Evolutionary conservation across 768 basidiomycete species (phyloP).

Genomic region (Tremella yokohamensis): DNA sequence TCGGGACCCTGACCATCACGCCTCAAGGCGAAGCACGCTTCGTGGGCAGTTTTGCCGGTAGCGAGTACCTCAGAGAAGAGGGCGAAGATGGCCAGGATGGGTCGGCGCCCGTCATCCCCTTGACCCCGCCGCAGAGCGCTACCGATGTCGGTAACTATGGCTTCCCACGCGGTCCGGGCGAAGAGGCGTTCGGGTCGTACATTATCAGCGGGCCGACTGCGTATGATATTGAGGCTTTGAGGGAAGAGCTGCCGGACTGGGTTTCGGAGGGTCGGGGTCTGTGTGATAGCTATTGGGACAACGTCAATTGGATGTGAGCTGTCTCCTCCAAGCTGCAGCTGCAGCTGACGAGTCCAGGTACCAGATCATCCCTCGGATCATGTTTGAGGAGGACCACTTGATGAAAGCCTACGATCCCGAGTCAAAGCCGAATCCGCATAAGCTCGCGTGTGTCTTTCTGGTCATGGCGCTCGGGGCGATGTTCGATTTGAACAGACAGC

Average conservation of each 20-base stretch:
- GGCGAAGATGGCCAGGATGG: neutral
- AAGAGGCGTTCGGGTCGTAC: neutral
- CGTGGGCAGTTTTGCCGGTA: constrained; percentile 44
- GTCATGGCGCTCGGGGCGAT: constrained; percentile 48
- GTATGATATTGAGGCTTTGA: constrained; percentile 27
- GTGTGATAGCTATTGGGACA: constrained; percentile 47
- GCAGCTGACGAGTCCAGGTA: constrained; percentile 26
- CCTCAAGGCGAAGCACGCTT: constrained; percentile 42
- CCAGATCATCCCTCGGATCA: constrained; percentile 33
- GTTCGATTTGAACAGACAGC: constrained; percentile 45
- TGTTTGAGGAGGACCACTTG: constrained; percentile 46
- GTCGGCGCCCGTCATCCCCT: too few species aligned
- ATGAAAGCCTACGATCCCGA: constrained; percentile 37
- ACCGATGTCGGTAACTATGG: neutral
- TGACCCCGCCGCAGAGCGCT: neutral
- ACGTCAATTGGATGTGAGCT: constrained; percentile 50
- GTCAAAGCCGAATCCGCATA: constrained; percentile 38
- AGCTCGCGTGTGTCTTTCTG: constrained; percentile 49
- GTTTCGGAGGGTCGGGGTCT: constrained; percentile 36
- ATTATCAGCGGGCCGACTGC: constrained; percentile 1
- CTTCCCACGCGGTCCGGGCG: neutral
- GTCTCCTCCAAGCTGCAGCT: too few species aligned
- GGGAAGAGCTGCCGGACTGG: constrained; percentile 42
- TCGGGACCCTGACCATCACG: constrained; percentile 47
- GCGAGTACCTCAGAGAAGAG: constrained; percentile 36